Percentiles rank a stretch among this genome's conserved stretches.
Evolutionary conservation across 495 filamentous ascomycete genomes (phyloP).

Genomic region (Xylaria palmicola): DNA sequence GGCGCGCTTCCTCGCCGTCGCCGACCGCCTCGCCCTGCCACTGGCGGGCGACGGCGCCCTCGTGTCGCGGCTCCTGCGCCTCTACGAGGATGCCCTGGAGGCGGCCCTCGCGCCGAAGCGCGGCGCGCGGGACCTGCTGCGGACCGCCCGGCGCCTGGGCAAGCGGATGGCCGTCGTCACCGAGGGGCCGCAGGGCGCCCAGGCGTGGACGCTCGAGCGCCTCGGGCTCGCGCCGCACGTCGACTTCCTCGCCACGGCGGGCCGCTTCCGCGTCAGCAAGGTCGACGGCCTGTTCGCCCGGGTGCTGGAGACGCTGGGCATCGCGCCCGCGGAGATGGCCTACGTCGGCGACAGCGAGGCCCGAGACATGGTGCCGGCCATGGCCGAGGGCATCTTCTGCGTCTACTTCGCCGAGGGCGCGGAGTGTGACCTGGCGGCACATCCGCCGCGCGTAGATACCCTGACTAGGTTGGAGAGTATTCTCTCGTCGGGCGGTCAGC

Average conservation of each 20-base stretch:
- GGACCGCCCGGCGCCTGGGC: constrained; percentile 18
- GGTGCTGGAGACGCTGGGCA: constrained; percentile 30
- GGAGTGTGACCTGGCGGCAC: neutral
- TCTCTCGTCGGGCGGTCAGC: neutral
- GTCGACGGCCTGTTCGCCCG: constrained; percentile 36
- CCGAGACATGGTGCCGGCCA: constrained; percentile 33
- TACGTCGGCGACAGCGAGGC: constrained; percentile 36
- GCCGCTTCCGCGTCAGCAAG: constrained; percentile 31
- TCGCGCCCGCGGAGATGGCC: constrained; percentile 28
- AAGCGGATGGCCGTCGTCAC: constrained; percentile 40
- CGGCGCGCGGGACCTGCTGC: constrained; percentile 26
- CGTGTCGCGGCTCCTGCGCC: constrained; percentile 25
- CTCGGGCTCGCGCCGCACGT: constrained; percentile 27
- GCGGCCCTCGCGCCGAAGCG: constrained; percentile 28
- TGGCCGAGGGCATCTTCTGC: constrained; percentile 11
- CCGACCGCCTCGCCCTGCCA: constrained; percentile 16
- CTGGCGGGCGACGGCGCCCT: neutral
- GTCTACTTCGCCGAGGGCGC: constrained; percentile 8
- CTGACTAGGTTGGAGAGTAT: constrained; percentile 10
- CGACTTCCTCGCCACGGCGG: constrained; percentile 39
- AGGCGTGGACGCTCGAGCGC: constrained; percentile 37
- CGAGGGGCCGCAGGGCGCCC: constrained; percentile 42
- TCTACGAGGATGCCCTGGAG: constrained; percentile 26
- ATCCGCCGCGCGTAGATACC: constrained; percentile 10
- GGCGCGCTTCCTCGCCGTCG: constrained; percentile 35